These are phyloP conservation scores for Torulaspora maleeae DNA, from an alignment of 805 yeast genomes.

Conservation along the genomic window DNA sequence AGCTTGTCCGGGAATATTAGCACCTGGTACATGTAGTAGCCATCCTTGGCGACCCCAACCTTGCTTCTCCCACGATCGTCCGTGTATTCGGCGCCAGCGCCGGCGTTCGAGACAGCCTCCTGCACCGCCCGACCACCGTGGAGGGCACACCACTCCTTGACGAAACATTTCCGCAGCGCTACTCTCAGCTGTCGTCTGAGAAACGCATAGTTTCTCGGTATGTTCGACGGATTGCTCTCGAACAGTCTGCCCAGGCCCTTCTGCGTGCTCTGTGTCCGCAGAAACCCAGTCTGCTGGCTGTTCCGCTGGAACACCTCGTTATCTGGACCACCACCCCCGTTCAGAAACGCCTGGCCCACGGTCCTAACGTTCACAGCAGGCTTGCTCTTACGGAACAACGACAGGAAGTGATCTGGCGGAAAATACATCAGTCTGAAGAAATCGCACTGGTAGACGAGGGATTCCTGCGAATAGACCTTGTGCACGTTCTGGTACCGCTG, in stretches of 20 bases:
- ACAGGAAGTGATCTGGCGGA: constrained; percentile 31
- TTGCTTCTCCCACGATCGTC: constrained; percentile 14
- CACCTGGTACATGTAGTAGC: constrained; percentile 27
- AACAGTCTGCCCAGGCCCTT: constrained; percentile 7
- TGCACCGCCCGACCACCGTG: constrained; percentile 21
- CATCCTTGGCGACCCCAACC: constrained; percentile 31
- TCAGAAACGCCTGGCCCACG: constrained; percentile 15
- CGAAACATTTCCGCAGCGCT: constrained; percentile 15
- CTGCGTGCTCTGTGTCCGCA: constrained; percentile 10
- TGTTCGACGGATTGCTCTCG: constrained; percentile 13
- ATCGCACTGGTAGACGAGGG: constrained; percentile 22
- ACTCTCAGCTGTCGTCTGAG: constrained; percentile 23
- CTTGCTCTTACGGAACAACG: constrained; percentile 28
- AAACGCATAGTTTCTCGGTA: constrained; percentile 27
- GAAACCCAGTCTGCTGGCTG: constrained; percentile 10
- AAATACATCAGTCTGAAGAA: constrained; percentile 25
- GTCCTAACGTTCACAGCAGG: constrained; percentile 28
- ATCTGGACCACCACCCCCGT: constrained; percentile 13
- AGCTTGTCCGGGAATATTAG: constrained; percentile 21
- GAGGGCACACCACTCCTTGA: constrained; percentile 26
- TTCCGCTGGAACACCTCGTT: constrained; percentile 5
- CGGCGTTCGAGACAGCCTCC: constrained; percentile 4
- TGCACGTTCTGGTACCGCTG: constrained; percentile 11
- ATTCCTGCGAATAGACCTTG: constrained; percentile 13
- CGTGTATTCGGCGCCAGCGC: not conserved